A percentile compares a stretch with the other conserved stretches of the same genome.
Evolutionary conservation across 345 rosid genomes (phyloP).

Genomic region (Stellera chamaejasme): DNA sequence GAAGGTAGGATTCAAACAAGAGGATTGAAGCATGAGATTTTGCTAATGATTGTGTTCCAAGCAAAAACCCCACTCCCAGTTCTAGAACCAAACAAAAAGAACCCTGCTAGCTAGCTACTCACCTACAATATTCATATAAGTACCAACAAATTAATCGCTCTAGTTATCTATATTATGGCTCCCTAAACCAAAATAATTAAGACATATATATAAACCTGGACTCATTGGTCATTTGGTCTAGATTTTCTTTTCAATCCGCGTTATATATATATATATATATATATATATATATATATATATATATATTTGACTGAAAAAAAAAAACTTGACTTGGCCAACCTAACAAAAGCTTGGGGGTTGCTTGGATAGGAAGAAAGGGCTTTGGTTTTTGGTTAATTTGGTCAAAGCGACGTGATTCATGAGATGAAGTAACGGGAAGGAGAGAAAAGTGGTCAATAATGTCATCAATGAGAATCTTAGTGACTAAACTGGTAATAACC

Average conservation of each 20-base stretch:
- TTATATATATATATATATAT: no score
- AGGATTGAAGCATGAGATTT: conserved; percentile 14
- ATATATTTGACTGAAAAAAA: conserved; percentile 10
- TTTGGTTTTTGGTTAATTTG: conserved; percentile 2
- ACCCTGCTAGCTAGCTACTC: no score
- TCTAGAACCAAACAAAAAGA: no score
- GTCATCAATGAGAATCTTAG: no score
- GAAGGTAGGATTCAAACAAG: conserved; percentile 6
- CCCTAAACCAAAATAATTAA: not conserved
- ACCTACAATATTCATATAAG: no score
- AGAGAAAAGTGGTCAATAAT: conserved; percentile 2
- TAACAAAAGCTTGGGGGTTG: not conserved
- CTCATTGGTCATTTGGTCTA: not conserved
- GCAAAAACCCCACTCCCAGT: not conserved
- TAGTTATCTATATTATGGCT: not conserved
- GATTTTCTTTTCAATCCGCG: not conserved
- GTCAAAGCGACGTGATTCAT: conserved; percentile 2
- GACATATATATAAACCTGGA: conserved; percentile 1
- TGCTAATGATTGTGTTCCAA: conserved; percentile 30
- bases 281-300: no score
- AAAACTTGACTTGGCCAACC: conserved; percentile 1
- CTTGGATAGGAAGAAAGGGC: conserved; percentile 10
- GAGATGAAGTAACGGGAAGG: not conserved
- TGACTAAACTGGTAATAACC: no score
- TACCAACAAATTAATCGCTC: no score